Conservation (phyloP, 225 moss, liverwort and hornwort genomes). For the Rhytidiadelphus loreus region DNA sequence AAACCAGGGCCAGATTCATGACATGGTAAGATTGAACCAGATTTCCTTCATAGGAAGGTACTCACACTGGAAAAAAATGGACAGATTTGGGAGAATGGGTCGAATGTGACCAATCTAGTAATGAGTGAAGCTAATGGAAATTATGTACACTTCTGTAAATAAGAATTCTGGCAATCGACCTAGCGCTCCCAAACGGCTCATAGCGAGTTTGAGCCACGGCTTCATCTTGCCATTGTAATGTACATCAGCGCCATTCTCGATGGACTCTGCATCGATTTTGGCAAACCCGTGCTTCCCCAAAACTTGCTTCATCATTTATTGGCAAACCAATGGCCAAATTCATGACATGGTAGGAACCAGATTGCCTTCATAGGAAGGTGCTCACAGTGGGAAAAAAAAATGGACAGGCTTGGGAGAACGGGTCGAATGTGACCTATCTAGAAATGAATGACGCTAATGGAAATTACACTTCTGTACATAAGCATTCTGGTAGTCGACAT, state of each 20-base stretch:
- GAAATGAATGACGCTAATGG: slow-evolving; percentile 12
- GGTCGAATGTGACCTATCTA: slow-evolving; percentile 1
- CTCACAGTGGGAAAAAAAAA: not conserved
- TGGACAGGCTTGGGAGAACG: not conserved
- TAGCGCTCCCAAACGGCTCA: slow-evolving; percentile 42
- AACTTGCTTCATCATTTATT: not conserved
- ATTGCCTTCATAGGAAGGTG: not conserved
- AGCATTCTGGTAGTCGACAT: slow-evolving; percentile 15
- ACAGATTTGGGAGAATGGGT: not conserved
- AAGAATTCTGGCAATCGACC: slow-evolving; percentile 9
- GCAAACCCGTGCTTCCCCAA: not conserved
- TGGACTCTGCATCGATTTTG: slow-evolving; percentile 16
- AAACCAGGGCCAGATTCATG: not conserved
- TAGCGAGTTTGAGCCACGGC: slow-evolving; percentile 44
- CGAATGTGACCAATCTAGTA: slow-evolving; percentile 1
- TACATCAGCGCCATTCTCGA: slow-evolving; percentile 30
- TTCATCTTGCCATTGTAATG: slow-evolving; percentile 46
- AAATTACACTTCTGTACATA: slow-evolving; percentile 44
- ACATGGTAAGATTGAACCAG: not conserved
- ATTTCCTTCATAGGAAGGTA: not conserved
- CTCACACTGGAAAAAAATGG: not conserved
- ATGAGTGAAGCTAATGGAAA: slow-evolving; percentile 16
- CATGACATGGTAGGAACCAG: not conserved
- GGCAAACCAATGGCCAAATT: not conserved
- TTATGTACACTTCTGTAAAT: slow-evolving; percentile 25